These are phyloP conservation scores for Magnaporthales sp. DNA, from an alignment of 2,329 filamentous ascomycete genomes.

Conservation along the genomic window DNA sequence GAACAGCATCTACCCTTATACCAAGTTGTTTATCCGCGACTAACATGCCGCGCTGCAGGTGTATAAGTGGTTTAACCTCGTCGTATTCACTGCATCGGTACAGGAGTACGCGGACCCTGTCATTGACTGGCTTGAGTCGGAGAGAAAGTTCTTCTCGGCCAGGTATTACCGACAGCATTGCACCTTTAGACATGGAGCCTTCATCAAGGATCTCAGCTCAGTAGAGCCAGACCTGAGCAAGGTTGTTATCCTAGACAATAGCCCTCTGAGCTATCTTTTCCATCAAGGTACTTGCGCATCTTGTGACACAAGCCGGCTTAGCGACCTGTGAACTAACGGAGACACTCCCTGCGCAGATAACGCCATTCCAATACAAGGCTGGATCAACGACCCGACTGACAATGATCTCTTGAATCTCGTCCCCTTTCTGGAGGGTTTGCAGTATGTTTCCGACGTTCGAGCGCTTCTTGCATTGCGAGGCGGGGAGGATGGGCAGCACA, in stretches of 20 bases:
- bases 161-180: slow-evolving; percentile 96
- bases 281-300: slow-evolving; percentile 69
- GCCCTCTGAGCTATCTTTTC: slow-evolving; percentile 95
- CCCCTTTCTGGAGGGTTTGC: slow-evolving; percentile 84
- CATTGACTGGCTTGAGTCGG: slow-evolving; percentile 96
- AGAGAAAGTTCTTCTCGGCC: slow-evolving; percentile 91
- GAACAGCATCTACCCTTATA: neutral
- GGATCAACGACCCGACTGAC: slow-evolving; percentile 98
- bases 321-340: neutral
- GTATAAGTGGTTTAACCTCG: slow-evolving; percentile 96
- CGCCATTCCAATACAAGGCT: slow-evolving; percentile 96
- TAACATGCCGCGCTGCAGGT: slow-evolving; percentile 38
- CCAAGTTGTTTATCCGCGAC: neutral
- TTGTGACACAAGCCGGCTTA: neutral
- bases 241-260: slow-evolving; percentile 98
- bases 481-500: slow-evolving; percentile 66
- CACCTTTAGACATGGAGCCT: slow-evolving; percentile 88
- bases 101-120: slow-evolving; percentile 98
- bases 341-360: slow-evolving; percentile 60
- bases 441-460: slow-evolving; percentile 93
- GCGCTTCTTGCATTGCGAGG: slow-evolving; percentile 81
- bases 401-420: slow-evolving; percentile 90
- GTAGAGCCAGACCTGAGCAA: slow-evolving; percentile 96
- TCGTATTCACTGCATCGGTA: slow-evolving; percentile 93
- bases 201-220: slow-evolving; percentile 94